Percentiles rank a stretch among this genome's conserved stretches.
These are phyloP conservation scores for Batkoa obscura DNA, from an alignment of 371 early-diverging fungal genomes.

Conservation along the genomic window DNA sequence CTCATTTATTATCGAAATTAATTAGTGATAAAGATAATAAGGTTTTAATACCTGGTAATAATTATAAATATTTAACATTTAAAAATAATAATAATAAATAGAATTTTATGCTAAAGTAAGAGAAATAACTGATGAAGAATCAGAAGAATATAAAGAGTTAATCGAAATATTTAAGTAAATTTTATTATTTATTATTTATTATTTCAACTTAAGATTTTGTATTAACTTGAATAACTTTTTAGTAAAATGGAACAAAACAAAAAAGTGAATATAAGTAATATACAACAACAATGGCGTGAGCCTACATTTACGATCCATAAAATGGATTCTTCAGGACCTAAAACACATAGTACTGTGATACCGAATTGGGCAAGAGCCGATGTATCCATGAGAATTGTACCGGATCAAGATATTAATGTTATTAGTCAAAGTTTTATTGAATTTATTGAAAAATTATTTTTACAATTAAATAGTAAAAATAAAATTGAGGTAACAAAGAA, in stretches of 20 bases:
- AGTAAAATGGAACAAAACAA: constrained; percentile 13
- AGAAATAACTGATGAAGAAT: constrained; percentile 24
- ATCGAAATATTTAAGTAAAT: constrained; percentile 10
- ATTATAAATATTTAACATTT: neutral
- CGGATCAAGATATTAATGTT: constrained; percentile 45
- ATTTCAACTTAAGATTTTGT: constrained; percentile 8
- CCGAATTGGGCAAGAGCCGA: constrained; percentile 44
- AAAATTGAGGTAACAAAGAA: constrained; percentile 17
- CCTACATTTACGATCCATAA: constrained; percentile 64
- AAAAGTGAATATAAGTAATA: constrained; percentile 21
- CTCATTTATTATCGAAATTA: constrained; percentile 39
- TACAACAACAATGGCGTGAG: constrained; percentile 62
- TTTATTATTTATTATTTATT: constrained; percentile 21
- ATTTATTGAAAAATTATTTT: constrained; percentile 30
- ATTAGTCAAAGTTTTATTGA: constrained; percentile 31
- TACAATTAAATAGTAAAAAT: constrained; percentile 26
- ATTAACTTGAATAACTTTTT: neutral
- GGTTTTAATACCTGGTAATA: constrained; percentile 45
- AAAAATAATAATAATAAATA: constrained; percentile 8
- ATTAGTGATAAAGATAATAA: constrained; percentile 28
- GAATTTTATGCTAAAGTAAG: constrained; percentile 38
- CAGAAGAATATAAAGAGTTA: constrained; percentile 15
- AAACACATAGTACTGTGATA: constrained; percentile 41
- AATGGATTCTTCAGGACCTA: constrained; percentile 50
- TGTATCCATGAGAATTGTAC: constrained; percentile 65